Conservation (phyloP, 2,329 filamentous ascomycete genomes). For the Lachnellula subtilissima region DNA sequence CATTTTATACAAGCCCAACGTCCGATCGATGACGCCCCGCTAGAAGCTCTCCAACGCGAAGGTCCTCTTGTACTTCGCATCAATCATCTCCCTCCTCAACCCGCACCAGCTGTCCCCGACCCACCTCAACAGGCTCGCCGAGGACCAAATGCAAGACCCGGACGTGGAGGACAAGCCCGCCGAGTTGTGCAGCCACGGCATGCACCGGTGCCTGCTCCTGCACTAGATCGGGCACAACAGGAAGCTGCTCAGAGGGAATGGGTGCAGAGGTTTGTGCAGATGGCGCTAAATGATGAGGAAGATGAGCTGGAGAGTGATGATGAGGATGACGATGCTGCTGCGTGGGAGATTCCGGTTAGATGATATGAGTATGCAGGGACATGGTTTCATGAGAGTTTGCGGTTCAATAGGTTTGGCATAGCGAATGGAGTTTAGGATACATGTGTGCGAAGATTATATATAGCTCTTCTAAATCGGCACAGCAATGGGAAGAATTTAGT, state of each 20-base stretch:
- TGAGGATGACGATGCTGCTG: slow-evolving; percentile 42
- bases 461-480: neutral
- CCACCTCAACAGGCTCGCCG: slow-evolving; percentile 11
- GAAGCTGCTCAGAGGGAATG: slow-evolving; percentile 27
- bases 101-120: slow-evolving; percentile 18
- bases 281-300: slow-evolving; percentile 33
- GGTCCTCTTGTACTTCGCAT: slow-evolving; percentile 32
- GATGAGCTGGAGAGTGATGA: slow-evolving; percentile 33
- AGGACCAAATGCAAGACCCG: neutral
- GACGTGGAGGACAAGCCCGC: slow-evolving; percentile 7
- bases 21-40: neutral
- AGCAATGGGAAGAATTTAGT: no score
- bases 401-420: neutral
- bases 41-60: slow-evolving; percentile 25
- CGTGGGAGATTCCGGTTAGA: slow-evolving; percentile 38
- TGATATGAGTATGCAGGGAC: slow-evolving; percentile 2
- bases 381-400: neutral
- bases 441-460: neutral
- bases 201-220: neutral
- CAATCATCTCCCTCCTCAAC: slow-evolving; percentile 22
- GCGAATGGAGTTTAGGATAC: neutral
- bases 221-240: slow-evolving; percentile 6
- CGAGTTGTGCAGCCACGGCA: slow-evolving; percentile 9
- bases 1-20: slow-evolving; percentile 1
- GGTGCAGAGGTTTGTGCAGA: slow-evolving; percentile 32